Percentiles rank a stretch among this genome's conserved stretches.
phyloP scores from a whole-genome alignment of 805 yeast species.

The Barnettozyma sucrosica region DNA sequence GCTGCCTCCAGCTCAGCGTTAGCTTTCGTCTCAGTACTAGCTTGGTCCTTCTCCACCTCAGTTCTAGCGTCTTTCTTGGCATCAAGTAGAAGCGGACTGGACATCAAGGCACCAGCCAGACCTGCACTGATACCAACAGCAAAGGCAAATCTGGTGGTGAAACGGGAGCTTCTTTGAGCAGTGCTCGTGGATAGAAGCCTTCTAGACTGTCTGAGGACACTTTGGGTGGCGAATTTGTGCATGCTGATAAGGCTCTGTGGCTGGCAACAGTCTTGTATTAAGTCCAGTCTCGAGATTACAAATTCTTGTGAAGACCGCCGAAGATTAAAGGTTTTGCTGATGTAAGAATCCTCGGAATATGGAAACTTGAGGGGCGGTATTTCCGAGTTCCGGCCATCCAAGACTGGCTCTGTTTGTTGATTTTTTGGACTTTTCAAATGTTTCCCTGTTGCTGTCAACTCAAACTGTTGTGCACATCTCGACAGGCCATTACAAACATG shows the following conservation, averaged over 20 bases:
- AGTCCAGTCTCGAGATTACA: background rate
- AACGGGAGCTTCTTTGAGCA: background rate
- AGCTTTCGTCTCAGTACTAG: conserved; percentile 1
- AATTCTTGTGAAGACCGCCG: background rate
- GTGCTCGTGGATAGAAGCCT: background rate
- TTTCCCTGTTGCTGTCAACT: background rate
- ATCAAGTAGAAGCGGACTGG: conserved; percentile 2
- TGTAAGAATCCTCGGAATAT: background rate
- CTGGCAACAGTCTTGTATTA: background rate
- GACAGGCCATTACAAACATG: conserved; percentile 39
- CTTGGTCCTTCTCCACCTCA: background rate
- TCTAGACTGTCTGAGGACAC: conserved; percentile 1
- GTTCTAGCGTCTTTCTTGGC: background rate
- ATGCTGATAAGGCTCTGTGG: background rate
- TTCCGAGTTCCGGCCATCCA: background rate
- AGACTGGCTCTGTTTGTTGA: too few relatives aligned
- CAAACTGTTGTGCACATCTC: background rate
- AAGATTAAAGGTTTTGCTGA: background rate
- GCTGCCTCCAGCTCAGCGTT: background rate
- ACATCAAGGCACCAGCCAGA: background rate
- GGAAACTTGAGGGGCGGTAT: too few relatives aligned
- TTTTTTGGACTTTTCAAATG: background rate
- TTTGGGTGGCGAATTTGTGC: conserved; percentile 1
- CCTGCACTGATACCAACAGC: conserved; percentile 1
- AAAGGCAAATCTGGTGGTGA: background rate